Evolutionary conservation across 2,329 filamentous ascomycete species (phyloP).

Genomic region (Aspergillus quadrilineatus): DNA sequence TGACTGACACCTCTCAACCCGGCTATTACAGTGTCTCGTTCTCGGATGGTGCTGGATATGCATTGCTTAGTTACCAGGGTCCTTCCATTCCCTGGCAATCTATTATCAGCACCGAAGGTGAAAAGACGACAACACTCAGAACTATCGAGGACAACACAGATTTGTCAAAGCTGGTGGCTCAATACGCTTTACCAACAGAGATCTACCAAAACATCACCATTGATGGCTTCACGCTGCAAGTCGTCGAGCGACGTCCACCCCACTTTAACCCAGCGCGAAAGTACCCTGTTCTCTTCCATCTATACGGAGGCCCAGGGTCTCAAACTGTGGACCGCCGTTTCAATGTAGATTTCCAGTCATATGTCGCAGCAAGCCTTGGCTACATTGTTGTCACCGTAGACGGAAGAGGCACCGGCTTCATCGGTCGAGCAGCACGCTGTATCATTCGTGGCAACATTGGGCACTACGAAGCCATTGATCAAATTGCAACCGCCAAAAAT

Average conservation of each 20-base stretch:
- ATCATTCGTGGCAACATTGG: slow-evolving; percentile 81
- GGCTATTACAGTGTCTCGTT: slow-evolving; percentile 83
- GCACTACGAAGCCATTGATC: slow-evolving; percentile 79
- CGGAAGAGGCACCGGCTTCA: slow-evolving; percentile 86
- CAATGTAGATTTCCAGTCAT: slow-evolving; percentile 83
- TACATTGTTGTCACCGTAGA: slow-evolving; percentile 96
- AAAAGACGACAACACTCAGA: slow-evolving; percentile 62
- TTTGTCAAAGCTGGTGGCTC: slow-evolving; percentile 67
- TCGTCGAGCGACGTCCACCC: slow-evolving; percentile 82
- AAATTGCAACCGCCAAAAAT: slow-evolving; percentile 83
- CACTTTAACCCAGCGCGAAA: slow-evolving; percentile 80
- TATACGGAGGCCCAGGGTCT: slow-evolving; percentile 93
- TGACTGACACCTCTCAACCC: slow-evolving; percentile 71
- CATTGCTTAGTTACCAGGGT: slow-evolving; percentile 78
- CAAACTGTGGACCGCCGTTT: slow-evolving; percentile 83
- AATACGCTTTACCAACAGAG: slow-evolving; percentile 78
- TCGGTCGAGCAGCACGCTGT: slow-evolving; percentile 79
- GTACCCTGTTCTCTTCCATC: slow-evolving; percentile 91
- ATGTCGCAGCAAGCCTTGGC: slow-evolving; percentile 77
- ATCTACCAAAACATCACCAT: slow-evolving; percentile 83
- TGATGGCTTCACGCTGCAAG: slow-evolving; percentile 69
- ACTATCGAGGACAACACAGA: slow-evolving; percentile 74
- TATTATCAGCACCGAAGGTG: slow-evolving; percentile 78
- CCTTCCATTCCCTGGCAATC: slow-evolving; percentile 89
- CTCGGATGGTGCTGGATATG: slow-evolving; percentile 77